A percentile compares a stretch with the other conserved stretches of the same genome.
phyloP scores from a whole-genome alignment of 148 eudicot species.

The Limonium bicolor region DNA sequence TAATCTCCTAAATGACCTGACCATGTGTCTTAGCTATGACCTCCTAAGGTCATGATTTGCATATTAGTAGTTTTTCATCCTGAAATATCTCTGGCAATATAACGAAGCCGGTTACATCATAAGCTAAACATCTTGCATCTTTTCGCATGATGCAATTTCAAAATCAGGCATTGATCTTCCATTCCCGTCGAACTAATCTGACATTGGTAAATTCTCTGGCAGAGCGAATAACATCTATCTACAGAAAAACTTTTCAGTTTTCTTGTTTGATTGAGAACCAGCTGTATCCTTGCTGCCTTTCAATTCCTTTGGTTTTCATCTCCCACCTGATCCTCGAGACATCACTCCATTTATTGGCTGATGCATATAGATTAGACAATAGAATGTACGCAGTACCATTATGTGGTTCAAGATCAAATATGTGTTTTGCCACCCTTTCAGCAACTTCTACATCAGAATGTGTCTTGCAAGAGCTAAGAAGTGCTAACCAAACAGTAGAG shows the following conservation, averaged over 20 bases:
- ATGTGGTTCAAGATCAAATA: slow-evolving; percentile 36
- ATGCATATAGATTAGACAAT: slow-evolving; percentile 75
- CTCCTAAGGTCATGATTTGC: too few relatives aligned
- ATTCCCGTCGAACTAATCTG: too few relatives aligned
- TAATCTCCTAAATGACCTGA: too few relatives aligned
- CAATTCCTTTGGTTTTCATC: slow-evolving; percentile 29
- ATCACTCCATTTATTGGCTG: slow-evolving; percentile 56
- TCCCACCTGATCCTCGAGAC: slow-evolving; percentile 42
- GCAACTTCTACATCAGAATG: slow-evolving; percentile 47
- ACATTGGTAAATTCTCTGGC: too few relatives aligned
- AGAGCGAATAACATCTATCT: too few relatives aligned
- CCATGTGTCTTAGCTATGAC: too few relatives aligned
- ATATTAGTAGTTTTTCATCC: too few relatives aligned
- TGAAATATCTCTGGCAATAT: too few relatives aligned
- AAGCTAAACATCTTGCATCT: too few relatives aligned
- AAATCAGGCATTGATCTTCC: too few relatives aligned
- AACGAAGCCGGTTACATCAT: too few relatives aligned
- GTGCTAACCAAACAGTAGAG: slow-evolving; percentile 37
- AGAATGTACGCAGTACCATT: slow-evolving; percentile 57
- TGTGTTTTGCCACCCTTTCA: slow-evolving; percentile 37
- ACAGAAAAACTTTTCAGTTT: slow-evolving; percentile 12
- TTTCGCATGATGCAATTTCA: too few relatives aligned
- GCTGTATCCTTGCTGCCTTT: slow-evolving; percentile 39
- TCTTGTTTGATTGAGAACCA: slow-evolving; percentile 31
- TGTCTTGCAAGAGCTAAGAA: slow-evolving; percentile 51